These are phyloP conservation scores for Stevia rebaudiana DNA, from an alignment of 140 eudicot genomes.

Conservation along the genomic window DNA sequence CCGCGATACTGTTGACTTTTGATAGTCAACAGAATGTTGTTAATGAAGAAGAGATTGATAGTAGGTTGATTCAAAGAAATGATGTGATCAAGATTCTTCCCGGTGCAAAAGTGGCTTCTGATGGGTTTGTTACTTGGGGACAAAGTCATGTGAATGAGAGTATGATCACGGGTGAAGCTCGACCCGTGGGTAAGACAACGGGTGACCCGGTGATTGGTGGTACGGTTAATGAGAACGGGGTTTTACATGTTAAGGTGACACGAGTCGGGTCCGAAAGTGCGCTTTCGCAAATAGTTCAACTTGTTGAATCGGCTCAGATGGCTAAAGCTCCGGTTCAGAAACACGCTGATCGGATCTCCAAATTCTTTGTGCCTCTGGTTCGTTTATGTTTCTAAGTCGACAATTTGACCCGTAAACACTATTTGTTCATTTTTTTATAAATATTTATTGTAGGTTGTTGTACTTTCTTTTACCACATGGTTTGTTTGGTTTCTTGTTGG, in stretches of 20 bases:
- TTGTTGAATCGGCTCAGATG: constrained; percentile 95
- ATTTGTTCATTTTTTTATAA: background rate
- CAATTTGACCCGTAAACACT: background rate
- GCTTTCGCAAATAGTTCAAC: constrained; percentile 83
- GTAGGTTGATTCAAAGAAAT: constrained; percentile 69
- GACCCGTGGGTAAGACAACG: constrained; percentile 76
- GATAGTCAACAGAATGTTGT: constrained; percentile 57
- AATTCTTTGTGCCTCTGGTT: constrained; percentile 83
- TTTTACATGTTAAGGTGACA: constrained; percentile 74
- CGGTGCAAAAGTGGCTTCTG: constrained; percentile 94
- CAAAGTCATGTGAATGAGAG: constrained; percentile 94
- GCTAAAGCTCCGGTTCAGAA: constrained; percentile 98
- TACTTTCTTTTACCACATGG: constrained; percentile 71
- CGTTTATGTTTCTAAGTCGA: constrained; percentile 19
- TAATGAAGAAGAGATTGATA: constrained; percentile 73
- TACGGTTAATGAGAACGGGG: constrained; percentile 86
- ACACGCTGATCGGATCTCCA: constrained; percentile 88
- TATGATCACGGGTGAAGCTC: constrained; percentile 95
- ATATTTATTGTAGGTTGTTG: constrained; percentile 47
- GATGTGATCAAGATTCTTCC: constrained; percentile 81
- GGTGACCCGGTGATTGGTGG: constrained; percentile 95
- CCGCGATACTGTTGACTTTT: constrained; percentile 59
- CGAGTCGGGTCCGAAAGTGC: constrained; percentile 94
- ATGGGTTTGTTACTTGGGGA: constrained; percentile 88
- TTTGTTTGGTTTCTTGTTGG: constrained; percentile 82